Base-by-base conservation (phyloP, 352 stramenopile genomes). In the Phytophthora sp. region DNA sequence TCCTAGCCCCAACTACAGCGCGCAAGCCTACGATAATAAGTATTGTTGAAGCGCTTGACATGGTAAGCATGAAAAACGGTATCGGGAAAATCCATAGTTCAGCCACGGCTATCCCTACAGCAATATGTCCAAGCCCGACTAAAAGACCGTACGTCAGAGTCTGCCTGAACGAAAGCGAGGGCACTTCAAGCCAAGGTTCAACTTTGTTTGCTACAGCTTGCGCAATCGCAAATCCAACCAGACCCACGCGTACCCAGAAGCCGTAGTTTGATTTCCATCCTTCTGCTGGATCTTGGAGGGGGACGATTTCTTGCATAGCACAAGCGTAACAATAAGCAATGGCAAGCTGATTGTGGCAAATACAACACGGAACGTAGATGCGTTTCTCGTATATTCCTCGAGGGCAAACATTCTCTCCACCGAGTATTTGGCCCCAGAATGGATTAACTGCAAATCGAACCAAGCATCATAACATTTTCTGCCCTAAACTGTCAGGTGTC, bases 371-470 rank as follows among this genome's bases (percentile, higher is more conserved):
- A 32, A 8, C n/a, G 52, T 6, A 2, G 52, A 60, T 15, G 39
- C 44, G 12, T 5, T 31, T 52, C 30, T 27, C 34, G 52, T 49
- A 17, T 60, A 60, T 11, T 60, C 52, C 28, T 60, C 28, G 0
- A 60, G 38, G 11, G 52, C 52, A 7, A 60, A 24, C 52, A 60
- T 52, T 7, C 39, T 18, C 7, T 60, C 52, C 18, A 51, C 35
- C 5, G 51, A 51, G 39, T 60, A 60, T 24, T 51, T 52, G 8
- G 37, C 51, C 15, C 51, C 51, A n/a, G 30, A 58, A n/a, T 58
- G 50, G 2, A 17, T 17, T 11, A 58, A 17, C 2, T 58, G 50
- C 38, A 50, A 27, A 10, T 20, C 17, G 38, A 31, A 50, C 18
- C 21, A 35, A 7, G 17, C 13, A 41, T 31, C n/a, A 18, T 12